Percentiles rank a stretch among this genome's conserved stretches.
These are phyloP conservation scores for Citrus reticulata DNA, from an alignment of 345 rosid species.

Conservation along the genomic window DNA sequence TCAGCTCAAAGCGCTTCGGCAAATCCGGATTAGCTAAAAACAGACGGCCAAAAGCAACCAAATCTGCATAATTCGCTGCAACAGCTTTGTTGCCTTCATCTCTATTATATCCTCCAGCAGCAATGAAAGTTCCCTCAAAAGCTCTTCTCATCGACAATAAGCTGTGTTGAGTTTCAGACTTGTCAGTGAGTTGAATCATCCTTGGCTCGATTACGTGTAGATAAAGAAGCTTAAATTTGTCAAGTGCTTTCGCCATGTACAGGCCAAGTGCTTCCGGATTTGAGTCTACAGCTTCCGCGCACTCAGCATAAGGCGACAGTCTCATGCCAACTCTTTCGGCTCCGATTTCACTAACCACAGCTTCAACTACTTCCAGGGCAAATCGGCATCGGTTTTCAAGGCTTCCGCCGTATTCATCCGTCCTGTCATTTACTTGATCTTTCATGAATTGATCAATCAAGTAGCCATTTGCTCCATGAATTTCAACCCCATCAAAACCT, in stretches of 20 bases:
- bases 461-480: neutral
- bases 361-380: conserved; percentile 15
- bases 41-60: conserved; percentile 4
- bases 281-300: conserved; percentile 29
- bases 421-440: neutral
- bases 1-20: conserved; percentile 32
- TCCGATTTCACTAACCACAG: conserved; percentile 1
- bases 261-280: conserved; percentile 36
- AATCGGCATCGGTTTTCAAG: neutral
- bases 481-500: neutral
- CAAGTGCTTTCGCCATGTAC: conserved; percentile 33
- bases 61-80: conserved; percentile 21
- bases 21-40: conserved; percentile 48
- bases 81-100: conserved; percentile 36
- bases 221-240: conserved; percentile 24
- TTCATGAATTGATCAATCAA: neutral
- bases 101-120: conserved; percentile 34
- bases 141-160: conserved; percentile 33
- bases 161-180: conserved; percentile 6
- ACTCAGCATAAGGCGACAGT: neutral
- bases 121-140: conserved; percentile 34
- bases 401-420: conserved; percentile 26
- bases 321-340: neutral
- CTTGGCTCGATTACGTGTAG: conserved; percentile 39
- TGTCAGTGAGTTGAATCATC: conserved; percentile 24